Evolutionary conservation across 2,329 filamentous ascomycete genomes (phyloP), one percentile per base, ranked within the genome.

Genomic region (Colletotrichum brevisporum): DNA sequence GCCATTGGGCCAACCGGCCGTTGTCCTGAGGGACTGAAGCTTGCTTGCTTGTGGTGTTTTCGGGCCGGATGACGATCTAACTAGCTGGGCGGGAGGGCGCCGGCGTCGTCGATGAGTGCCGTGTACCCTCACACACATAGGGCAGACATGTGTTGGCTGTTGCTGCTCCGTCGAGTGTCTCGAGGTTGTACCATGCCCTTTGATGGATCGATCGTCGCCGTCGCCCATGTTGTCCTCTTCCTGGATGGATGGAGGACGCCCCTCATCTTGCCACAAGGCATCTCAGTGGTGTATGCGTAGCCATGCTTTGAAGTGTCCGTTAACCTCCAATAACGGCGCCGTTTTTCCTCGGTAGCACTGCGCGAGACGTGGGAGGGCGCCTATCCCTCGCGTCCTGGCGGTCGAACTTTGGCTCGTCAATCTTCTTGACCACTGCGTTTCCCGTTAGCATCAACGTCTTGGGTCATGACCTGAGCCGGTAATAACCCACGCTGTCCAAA

Each of bases 1-100:
- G 79, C 75, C 79, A 81, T 79, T 79, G 76, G 77, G 76, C 77
- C 77, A 81, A 69, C 66, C 66, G 66, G 66, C 66, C 66, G 39
- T 26, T 21, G 21, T 50, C 2, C 47, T 50, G 18, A 12, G 10
- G n/a, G 50, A 50, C 21, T 50, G 0, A 8, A 24, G 9, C 12
- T 50, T 50, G 6, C 47, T 50, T 21, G 18, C 9, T 21, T 21
- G 12, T 24, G 1, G n/a, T 12, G 26, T 16, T 27, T 3, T 10
- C 8, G 6, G 3, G 26, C n/a, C n/a, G 18, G n/a, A 50, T 36
- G 45, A 18, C 45, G 45, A 18, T n/a, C 45, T 48, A 18, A 18
- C n/a, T 48, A n/a, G 31, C 31, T 24, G 45, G 45, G 4, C 5
- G 15, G 18, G 45, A 48, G 45, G n/a, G 45, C 8, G 16, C 9